These are phyloP conservation scores for Lophiostoma macrostomum DNA, from an alignment of 495 filamentous ascomycete species.

Conservation along the genomic window DNA sequence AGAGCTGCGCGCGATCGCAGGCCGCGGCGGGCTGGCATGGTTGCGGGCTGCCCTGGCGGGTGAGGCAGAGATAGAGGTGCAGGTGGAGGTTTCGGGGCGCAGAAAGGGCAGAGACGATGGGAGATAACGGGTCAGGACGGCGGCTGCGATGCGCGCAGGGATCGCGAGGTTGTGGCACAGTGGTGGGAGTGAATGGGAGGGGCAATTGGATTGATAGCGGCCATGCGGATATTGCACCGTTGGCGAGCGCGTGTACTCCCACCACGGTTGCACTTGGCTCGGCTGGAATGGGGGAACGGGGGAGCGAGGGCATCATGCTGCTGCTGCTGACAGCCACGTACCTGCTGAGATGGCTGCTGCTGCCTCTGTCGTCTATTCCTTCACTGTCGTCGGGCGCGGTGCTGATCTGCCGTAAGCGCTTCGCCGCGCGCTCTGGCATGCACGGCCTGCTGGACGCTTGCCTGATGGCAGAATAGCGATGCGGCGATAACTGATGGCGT, in stretches of 20 bases:
- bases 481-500: conserved; percentile 2
- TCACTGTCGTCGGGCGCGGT: conserved; percentile 45
- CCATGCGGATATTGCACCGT: conserved; percentile 12
- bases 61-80: too few species aligned
- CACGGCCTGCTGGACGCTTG: neutral
- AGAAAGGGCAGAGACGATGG: conserved; percentile 11
- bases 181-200: conserved; percentile 8
- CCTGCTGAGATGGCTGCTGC: conserved; percentile 28
- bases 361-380: conserved; percentile 30
- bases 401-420: conserved; percentile 47
- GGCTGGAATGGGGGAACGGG: conserved; percentile 2
- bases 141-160: conserved; percentile 14
- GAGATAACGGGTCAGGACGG: conserved; percentile 9
- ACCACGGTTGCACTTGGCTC: conserved; percentile 9
- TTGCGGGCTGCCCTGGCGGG: neutral
- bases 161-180: conserved; percentile 9
- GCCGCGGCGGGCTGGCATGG: conserved; percentile 47
- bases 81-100: conserved; percentile 2
- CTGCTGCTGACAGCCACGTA: conserved; percentile 26
- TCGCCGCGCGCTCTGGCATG: conserved; percentile 36
- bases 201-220: neutral
- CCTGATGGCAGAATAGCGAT: conserved; percentile 6
- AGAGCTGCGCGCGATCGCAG: conserved; percentile 48
- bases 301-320: conserved; percentile 2
- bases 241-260: conserved; percentile 25